Evolutionary conservation across 75 land plant genomes (phyloP).

Genomic region (Cupressus sempervirens): DNA sequence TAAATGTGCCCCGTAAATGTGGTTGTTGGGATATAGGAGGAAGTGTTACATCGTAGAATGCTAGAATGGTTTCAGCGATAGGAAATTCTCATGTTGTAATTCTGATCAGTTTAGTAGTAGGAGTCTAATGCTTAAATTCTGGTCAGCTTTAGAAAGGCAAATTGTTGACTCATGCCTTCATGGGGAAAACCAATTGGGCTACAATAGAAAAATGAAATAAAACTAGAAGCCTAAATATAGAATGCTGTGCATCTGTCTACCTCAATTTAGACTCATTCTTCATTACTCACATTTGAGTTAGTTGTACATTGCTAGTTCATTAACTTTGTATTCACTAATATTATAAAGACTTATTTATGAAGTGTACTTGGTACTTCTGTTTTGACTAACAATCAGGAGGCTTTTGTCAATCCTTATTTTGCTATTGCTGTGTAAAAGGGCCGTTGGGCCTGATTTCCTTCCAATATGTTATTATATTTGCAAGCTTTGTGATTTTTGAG

Average conservation of each 20-base stretch:
- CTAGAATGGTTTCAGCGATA: constrained; percentile 3
- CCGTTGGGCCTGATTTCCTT: not conserved
- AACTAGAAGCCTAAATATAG: constrained; percentile 1
- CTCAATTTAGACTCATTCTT: constrained; percentile 6
- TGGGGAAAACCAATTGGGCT: constrained; percentile 4
- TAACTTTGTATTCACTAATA: not conserved
- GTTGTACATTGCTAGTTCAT: not conserved
- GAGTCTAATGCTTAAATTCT: not conserved
- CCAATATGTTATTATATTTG: not conserved
- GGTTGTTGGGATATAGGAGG: constrained; percentile 12
- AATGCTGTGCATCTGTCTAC: not conserved
- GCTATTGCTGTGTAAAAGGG: not conserved
- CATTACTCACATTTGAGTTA: not conserved
- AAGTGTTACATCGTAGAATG: constrained; percentile 3
- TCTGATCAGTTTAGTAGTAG: constrained; percentile 6
- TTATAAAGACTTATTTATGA: not conserved
- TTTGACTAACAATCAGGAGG: not conserved
- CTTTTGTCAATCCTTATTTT: not conserved
- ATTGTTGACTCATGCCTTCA: not conserved
- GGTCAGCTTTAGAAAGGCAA: not conserved
- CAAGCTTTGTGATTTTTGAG: not conserved
- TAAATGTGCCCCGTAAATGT: constrained; percentile 3
- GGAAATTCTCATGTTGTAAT: constrained; percentile 4
- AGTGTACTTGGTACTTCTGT: not conserved
- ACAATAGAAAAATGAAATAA: constrained; percentile 2